Percentiles rank a stretch among this genome's conserved stretches.
Conservation (phyloP, 2,329 filamentous ascomycete genomes). For the Ciborinia camelliae region DNA sequence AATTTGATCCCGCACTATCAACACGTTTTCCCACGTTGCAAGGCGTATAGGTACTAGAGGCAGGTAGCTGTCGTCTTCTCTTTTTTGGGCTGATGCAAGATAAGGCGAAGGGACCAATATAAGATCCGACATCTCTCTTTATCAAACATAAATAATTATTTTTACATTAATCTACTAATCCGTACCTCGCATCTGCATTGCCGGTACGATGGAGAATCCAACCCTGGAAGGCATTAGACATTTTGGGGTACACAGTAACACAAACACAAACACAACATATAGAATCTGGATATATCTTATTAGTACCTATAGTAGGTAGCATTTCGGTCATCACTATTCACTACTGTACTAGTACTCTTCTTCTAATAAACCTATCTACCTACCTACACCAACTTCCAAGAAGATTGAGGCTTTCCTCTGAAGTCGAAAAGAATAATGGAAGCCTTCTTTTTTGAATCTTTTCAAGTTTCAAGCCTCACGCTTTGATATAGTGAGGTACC, state of each 20-base stretch:
- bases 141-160: slow-evolving; percentile 16
- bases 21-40: slow-evolving; percentile 1
- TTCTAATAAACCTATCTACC: too few species aligned
- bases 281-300: background rate
- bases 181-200: slow-evolving; percentile 27
- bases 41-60: too few species aligned
- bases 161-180: slow-evolving; percentile 24
- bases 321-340: too few species aligned
- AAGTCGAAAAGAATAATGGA: too few species aligned
- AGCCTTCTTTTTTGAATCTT: too few species aligned
- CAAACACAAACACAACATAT: slow-evolving; percentile 1
- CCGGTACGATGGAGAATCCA: slow-evolving; percentile 18
- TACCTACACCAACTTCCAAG: too few species aligned
- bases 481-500: slow-evolving; percentile 1
- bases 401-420: too few species aligned
- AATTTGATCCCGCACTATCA: slow-evolving; percentile 5
- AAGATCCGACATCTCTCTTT: slow-evolving; percentile 9
- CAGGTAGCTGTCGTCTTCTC: background rate
- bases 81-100: background rate
- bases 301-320: too few species aligned
- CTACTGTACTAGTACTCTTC: too few species aligned
- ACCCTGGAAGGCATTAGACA: slow-evolving; percentile 9
- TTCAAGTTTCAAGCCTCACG: background rate
- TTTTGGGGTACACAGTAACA: too few species aligned
- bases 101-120: slow-evolving; percentile 17